Base-by-base conservation (phyloP, 352 stramenopile genomes). In the Phytophthora litchii region DNA sequence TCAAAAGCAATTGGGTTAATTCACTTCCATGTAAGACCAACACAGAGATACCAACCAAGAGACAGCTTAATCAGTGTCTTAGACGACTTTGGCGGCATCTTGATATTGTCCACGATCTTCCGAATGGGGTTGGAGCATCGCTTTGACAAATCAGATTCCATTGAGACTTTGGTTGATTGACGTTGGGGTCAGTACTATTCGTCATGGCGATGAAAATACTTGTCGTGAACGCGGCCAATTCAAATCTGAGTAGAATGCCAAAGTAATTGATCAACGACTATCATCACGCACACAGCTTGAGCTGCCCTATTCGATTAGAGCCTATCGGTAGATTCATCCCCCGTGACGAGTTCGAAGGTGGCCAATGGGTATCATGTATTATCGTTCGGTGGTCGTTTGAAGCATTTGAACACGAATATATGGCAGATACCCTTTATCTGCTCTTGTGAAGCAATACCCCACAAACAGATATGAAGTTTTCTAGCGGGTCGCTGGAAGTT, bases 91-190 rank as follows among this genome's bases (percentile, higher is more conserved):
- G 87, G 64, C 12, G 84, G 86, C 36, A 91, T 94, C 73, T 98
- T 91, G 72, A 99, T 96, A 60, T 89, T 92, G 80, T 98, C 94
- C 14, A 99, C 91, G 60, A 98, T 97, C 41, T 95, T 92, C 32
- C 94, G 85, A 60, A 99, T 98, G 9, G 93, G 94, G 76, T 99
- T 99, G 19, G 76, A 55, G 47, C 72, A 88, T 20, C 80, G 64
- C 50, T 74, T 76, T n/a, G 82, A 86, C 37, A 91, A 84, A 38
- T 87, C 76, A 49, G 82, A 91, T 85, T 81, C 81, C 81, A 91
- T 32, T 83, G 64, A 14, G 73, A 67, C 37, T 83, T 87, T 45
- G 63, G 46, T 54, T 81, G 64, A 21, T 27, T 34, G 29, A 12
- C 10, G 29, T 34, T 34, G 29, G 3, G 29, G 29, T 34, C 29